These are phyloP conservation scores for Leishmania martiniquensis DNA, from an alignment of 208 protist genomes.

Conservation along the genomic window DNA sequence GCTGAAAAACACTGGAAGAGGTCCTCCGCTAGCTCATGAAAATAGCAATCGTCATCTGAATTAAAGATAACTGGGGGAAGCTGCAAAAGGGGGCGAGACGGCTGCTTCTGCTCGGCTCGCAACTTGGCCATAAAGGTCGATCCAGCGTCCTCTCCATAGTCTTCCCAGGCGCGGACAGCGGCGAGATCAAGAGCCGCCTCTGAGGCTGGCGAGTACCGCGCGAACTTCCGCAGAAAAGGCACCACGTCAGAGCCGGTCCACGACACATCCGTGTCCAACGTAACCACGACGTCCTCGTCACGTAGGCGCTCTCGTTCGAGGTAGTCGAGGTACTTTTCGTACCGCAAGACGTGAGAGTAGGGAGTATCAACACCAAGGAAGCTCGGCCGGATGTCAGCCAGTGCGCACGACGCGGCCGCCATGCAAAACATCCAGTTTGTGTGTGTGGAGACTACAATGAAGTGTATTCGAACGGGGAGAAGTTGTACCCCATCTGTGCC, in stretches of 20 bases:
- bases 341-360: conserved; percentile 37
- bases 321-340: conserved; percentile 25
- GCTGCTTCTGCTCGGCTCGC: background rate
- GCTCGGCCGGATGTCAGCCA: conserved; percentile 18
- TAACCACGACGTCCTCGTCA: conserved; percentile 40
- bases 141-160: conserved; percentile 32
- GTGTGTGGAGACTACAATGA: conserved; percentile 18
- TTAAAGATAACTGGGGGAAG: conserved; percentile 37
- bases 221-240: conserved; percentile 38
- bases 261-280: conserved; percentile 36
- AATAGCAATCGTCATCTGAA: conserved; percentile 31
- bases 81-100: conserved; percentile 14
- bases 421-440: conserved; percentile 30
- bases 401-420: conserved; percentile 23
- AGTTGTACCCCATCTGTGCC: background rate
- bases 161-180: conserved; percentile 47
- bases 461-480: conserved; percentile 9
- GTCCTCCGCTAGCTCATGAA: conserved; percentile 8
- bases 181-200: conserved; percentile 33
- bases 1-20: conserved; percentile 6
- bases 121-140: conserved; percentile 21
- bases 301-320: conserved; percentile 30
- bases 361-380: conserved; percentile 16
- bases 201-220: conserved; percentile 21
- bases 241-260: conserved; percentile 35